These are phyloP conservation scores for Umbelopsis sp. DNA, from an alignment of 192 early-diverging fungal genomes.

Conservation along the genomic window DNA sequence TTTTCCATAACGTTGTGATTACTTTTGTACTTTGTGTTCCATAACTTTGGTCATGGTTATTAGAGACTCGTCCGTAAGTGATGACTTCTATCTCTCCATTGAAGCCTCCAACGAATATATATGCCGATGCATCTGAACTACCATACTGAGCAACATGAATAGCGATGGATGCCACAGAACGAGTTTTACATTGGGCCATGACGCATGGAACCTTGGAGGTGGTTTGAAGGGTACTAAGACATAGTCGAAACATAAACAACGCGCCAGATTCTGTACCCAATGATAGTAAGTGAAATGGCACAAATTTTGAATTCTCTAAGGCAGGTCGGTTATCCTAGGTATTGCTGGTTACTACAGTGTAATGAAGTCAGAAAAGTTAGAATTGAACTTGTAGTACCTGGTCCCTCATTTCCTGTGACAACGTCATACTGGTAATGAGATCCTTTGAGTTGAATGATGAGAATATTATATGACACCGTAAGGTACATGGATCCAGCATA, in stretches of 20 bases:
- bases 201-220: background rate
- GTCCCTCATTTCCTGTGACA: background rate
- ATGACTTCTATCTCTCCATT: constrained; percentile 7
- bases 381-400: background rate
- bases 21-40: background rate
- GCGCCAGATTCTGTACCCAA: background rate
- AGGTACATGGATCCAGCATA: background rate
- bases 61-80: background rate
- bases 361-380: too few relatives aligned
- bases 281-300: background rate
- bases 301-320: too few relatives aligned
- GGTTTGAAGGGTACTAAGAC: background rate
- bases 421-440: background rate
- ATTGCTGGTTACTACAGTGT: too few relatives aligned
- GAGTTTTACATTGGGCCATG: background rate
- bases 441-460: background rate
- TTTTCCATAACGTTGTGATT: constrained; percentile 3
- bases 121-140: background rate
- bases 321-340: too few relatives aligned
- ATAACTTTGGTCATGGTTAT: background rate
- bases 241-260: background rate
- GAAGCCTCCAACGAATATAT: background rate
- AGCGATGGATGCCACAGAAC: background rate
- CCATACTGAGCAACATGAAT: background rate
- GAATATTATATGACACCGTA: background rate